These are phyloP conservation scores for Forsythia suspensa DNA, from an alignment of 257 asterid genomes.

Conservation along the genomic window DNA sequence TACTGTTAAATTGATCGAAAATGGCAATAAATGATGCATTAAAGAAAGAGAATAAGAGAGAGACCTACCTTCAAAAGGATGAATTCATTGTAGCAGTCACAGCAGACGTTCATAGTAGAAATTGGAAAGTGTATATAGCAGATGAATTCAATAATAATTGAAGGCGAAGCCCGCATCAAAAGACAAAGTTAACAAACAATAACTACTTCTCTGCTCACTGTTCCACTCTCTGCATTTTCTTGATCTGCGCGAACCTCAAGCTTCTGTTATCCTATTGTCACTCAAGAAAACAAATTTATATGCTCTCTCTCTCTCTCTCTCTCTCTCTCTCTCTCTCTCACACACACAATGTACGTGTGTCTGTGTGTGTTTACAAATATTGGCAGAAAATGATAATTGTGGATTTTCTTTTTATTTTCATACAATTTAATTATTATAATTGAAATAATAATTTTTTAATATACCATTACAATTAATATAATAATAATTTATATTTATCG, in stretches of 20 bases:
- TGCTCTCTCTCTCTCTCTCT: neutral
- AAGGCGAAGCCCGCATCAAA: conserved; percentile 23
- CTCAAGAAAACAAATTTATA: neutral
- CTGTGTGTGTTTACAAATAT: neutral
- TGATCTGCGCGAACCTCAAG: conserved; percentile 43
- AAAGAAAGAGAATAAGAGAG: conserved; percentile 14
- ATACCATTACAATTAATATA: too few relatives aligned
- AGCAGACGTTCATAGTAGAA: neutral
- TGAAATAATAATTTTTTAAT: too few relatives aligned
- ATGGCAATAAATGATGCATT: conserved; percentile 27
- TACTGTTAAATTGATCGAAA: neutral
- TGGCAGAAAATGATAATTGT: neutral
- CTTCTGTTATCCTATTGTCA: conserved; percentile 4
- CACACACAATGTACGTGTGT: neutral
- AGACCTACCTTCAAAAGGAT: conserved; percentile 35
- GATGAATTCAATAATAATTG: conserved; percentile 21
- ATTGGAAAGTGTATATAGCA: conserved; percentile 1
- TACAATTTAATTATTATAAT: too few relatives aligned
- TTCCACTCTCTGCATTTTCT: conserved; percentile 36
- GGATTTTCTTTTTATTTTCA: too few relatives aligned
- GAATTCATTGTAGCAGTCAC: conserved; percentile 35
- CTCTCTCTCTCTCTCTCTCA: too few relatives aligned
- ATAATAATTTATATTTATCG: too few relatives aligned
- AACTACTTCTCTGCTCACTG: conserved; percentile 15
- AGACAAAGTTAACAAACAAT: conserved; percentile 26